phyloP scores from a whole-genome alignment of 805 yeast species.

The Hanseniaspora pseudoguilliermondii region DNA sequence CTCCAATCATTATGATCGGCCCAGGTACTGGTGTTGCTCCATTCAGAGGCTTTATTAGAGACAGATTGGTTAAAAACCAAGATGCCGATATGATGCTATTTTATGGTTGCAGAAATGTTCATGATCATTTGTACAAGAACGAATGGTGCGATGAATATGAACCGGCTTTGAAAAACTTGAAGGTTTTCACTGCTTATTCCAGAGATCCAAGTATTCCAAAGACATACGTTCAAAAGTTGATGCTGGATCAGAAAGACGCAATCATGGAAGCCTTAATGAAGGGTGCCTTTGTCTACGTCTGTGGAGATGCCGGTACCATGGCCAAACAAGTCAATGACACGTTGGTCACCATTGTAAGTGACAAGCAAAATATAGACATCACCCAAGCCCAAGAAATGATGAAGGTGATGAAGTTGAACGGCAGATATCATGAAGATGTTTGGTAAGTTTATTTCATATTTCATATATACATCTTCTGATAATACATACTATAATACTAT shows the following conservation, averaged over 20 bases:
- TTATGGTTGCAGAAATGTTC: constrained; percentile 78
- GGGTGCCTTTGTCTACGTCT: constrained; percentile 85
- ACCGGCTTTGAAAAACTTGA: constrained; percentile 45
- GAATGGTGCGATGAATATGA: constrained; percentile 72
- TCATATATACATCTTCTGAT: no score
- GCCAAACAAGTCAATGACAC: constrained; percentile 82
- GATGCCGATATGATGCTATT: constrained; percentile 68
- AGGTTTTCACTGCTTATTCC: constrained; percentile 73
- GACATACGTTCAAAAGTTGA: constrained; percentile 75
- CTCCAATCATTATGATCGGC: constrained; percentile 85
- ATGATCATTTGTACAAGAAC: constrained; percentile 74
- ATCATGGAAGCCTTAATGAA: constrained; percentile 37
- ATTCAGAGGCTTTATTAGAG: constrained; percentile 87
- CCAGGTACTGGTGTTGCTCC: constrained; percentile 99
- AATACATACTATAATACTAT: background rate
- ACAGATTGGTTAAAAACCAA: constrained; percentile 44
- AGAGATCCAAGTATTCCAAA: constrained; percentile 48
- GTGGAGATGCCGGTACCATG: constrained; percentile 95
- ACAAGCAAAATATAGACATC: constrained; percentile 48
- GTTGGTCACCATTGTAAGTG: constrained; percentile 47
- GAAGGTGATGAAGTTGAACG: constrained; percentile 66
- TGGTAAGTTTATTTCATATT: constrained; percentile 45
- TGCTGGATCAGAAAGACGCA: constrained; percentile 39
- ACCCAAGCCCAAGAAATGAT: constrained; percentile 65
- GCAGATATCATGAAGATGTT: constrained; percentile 92